Evolutionary conservation across 345 rosid genomes (phyloP), one percentile per base, ranked within the genome.

Genomic region (Laguncularia racemosa): DNA sequence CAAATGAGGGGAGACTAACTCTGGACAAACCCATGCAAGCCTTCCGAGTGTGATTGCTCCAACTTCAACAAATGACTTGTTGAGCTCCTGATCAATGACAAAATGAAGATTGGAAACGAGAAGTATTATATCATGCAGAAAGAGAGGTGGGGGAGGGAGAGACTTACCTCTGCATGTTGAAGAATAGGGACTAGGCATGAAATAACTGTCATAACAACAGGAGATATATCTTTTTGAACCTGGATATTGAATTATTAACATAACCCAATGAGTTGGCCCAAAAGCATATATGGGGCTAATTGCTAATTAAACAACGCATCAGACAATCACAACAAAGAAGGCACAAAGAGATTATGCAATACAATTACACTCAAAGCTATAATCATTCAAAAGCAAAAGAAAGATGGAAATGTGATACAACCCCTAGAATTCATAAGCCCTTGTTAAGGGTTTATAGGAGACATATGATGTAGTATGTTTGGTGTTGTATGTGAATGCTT

Each of bases 41-140:
- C 97, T 82, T 54, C 97, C 97, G 45, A 89, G 88, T 53, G 97
- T 86, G 55, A 89, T 89, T 55, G 97, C 95, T 79, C 92, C 82
- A 76, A 86, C 86, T 68, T 89, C 95, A 54, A 86, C 59, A 28
- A 86, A 81, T 45, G 95, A 80, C 58, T 86, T 89, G 71, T 89
- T 81, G 47, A 86, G 75, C 70, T 64, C 89, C 97, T 86, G 84
- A 57, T 72, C 57, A 13, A 53, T 15, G 17, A 23, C 15, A 43
- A 13, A 13, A 9, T 17, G 18, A 53, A 10, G 13, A 51, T 20
- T 20, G 2, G 15, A 11, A 44, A 17, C 3, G 55, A 14, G 48
- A 19, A 46, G 50, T 44, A n/a, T 49, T 4, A 33, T 23, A 6
- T 46, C 44, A 57, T 55, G 40, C 40, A 33, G 40, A 8, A 33